Evolutionary conservation across 2,329 filamentous ascomycete species (phyloP).

Genomic region (Fusarium brachygibbosum): DNA sequence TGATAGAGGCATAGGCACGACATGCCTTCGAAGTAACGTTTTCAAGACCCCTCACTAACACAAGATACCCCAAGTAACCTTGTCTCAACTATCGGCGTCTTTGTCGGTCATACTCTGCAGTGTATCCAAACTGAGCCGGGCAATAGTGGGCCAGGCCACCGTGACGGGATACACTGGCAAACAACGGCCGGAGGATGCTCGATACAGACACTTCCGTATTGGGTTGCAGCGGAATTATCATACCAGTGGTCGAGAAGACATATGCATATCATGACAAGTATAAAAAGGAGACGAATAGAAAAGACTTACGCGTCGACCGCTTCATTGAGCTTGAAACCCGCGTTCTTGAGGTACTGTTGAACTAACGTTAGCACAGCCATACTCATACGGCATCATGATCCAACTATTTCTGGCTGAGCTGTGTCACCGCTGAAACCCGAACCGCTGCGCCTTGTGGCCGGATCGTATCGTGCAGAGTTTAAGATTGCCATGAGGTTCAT

Average conservation of each 20-base stretch:
- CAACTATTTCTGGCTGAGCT: conserved; percentile 33
- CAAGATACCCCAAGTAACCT: conserved; percentile 33
- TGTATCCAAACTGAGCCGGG: conserved; percentile 49
- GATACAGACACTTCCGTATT: conserved; percentile 30
- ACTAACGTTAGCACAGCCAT: conserved; percentile 45
- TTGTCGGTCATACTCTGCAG: conserved; percentile 56
- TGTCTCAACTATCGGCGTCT: conserved; percentile 56
- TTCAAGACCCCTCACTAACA: conserved; percentile 40
- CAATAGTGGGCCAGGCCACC: conserved; percentile 50
- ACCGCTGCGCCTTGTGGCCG: conserved; percentile 17
- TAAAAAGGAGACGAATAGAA: conserved; percentile 11
- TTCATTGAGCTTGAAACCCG: conserved; percentile 65
- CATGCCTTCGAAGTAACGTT: conserved; percentile 13
- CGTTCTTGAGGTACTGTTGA: conserved; percentile 62
- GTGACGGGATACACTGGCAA: conserved; percentile 27
- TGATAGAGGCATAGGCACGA: conserved; percentile 17
- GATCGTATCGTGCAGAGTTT: conserved; percentile 24
- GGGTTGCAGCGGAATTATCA: conserved; percentile 14
- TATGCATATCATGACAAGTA: conserved; percentile 29
- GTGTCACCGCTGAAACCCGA: conserved; percentile 40
- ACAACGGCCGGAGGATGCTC: conserved; percentile 22
- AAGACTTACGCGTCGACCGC: conserved; percentile 71
- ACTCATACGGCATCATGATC: conserved; percentile 20
- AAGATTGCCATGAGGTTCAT: conserved; percentile 23
- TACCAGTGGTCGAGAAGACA: conserved; percentile 9